Conservation (phyloP, 768 basidiomycete species). For the Termitomyces sp. region DNA sequence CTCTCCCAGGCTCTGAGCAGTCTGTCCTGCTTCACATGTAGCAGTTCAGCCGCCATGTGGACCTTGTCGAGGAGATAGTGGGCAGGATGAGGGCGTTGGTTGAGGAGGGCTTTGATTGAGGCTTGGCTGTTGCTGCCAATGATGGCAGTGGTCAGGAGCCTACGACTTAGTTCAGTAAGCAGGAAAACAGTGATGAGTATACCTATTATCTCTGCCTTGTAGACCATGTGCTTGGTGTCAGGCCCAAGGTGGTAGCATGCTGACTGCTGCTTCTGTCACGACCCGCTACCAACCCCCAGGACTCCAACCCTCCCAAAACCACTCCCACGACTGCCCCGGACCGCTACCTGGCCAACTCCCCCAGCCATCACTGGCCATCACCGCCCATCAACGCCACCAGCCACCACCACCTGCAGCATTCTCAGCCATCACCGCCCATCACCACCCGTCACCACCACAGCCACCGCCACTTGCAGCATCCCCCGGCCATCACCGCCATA, state of each 20-base stretch:
- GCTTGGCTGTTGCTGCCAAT: background rate
- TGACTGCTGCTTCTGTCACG: background rate
- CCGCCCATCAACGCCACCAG: too few species aligned
- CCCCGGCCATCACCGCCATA: too few species aligned
- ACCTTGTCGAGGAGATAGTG: background rate
- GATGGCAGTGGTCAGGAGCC: too few species aligned
- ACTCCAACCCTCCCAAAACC: background rate
- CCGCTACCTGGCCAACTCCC: too few species aligned
- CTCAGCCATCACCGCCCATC: too few species aligned
- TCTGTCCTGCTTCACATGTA: background rate
- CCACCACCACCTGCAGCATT: too few species aligned
- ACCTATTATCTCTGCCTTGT: background rate
- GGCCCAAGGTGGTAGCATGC: background rate
- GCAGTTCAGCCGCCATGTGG: background rate
- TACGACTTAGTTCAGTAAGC: background rate
- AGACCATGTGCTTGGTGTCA: background rate
- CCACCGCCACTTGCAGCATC: too few species aligned
- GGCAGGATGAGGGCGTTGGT: background rate
- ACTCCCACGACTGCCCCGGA: too few species aligned
- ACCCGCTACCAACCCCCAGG: background rate
- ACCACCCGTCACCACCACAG: too few species aligned
- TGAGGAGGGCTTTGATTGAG: background rate
- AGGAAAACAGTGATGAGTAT: background rate
- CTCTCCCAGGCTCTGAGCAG: background rate
- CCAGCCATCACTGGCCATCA: too few species aligned